Percentiles rank a stretch among this genome's conserved stretches.
Conservation (phyloP, 306 rosid genomes). For the Lupinus albus region DNA sequence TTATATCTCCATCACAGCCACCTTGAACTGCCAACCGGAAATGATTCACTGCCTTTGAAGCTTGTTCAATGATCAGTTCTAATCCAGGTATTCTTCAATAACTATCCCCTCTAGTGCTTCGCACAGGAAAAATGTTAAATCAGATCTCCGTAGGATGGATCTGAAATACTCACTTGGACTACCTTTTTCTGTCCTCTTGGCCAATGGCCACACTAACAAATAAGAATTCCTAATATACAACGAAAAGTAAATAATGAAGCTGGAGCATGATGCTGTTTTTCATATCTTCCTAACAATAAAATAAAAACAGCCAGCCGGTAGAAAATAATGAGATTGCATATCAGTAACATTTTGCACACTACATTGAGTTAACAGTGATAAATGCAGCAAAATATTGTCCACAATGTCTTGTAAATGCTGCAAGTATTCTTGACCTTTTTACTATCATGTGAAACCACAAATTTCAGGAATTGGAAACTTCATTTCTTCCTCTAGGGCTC, state of each 20-base stretch:
- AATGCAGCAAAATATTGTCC: neutral
- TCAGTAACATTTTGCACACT: slow-evolving; percentile 7
- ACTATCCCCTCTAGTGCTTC: too few relatives aligned
- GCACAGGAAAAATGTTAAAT: too few relatives aligned
- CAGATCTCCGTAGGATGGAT: too few relatives aligned
- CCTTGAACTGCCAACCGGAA: too few relatives aligned
- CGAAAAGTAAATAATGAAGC: neutral
- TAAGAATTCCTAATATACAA: too few relatives aligned
- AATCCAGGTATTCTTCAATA: neutral
- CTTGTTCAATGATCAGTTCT: too few relatives aligned
- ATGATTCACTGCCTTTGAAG: too few relatives aligned
- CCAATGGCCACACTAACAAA: too few relatives aligned
- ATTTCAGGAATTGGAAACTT: neutral
- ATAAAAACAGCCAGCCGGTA: neutral
- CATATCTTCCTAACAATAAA: neutral
- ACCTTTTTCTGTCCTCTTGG: neutral
- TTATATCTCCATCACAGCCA: too few relatives aligned
- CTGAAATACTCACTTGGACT: neutral
- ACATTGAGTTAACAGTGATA: neutral
- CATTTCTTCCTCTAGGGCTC: neutral
- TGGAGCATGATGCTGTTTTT: neutral
- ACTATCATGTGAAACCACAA: slow-evolving; percentile 12
- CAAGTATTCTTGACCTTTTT: neutral
- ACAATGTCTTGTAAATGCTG: slow-evolving; percentile 11
- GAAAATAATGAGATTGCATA: neutral